Base-by-base conservation (phyloP, 2,329 filamentous ascomycete genomes). In the Aspergillus ustus region DNA sequence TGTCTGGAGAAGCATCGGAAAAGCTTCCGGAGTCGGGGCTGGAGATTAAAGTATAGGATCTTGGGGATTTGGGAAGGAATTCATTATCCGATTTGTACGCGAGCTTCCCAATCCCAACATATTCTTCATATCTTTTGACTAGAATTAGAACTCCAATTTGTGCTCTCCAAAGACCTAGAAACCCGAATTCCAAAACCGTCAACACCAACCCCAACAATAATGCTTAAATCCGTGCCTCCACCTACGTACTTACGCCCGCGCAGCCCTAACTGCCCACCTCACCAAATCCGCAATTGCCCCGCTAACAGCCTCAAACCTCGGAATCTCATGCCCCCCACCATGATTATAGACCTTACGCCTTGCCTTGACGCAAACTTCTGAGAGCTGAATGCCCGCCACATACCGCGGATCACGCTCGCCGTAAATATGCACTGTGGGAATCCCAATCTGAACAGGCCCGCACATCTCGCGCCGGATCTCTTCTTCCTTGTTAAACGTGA, bases 251-350 rank as follows among this genome's bases (percentile, higher is more conserved):
- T 43, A 25, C 31, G 19, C 34, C 25, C 43, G 37, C n/a, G 54
- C 66, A 52, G 61, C 64, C 29, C 44, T 45, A 57, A 70, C 52
- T n/a, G 60, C 73, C 75, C 74, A 76, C 37, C 70, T 54, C 17
- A 77, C 66, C 56, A 76, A 58, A 46, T 69, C 68, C 8, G 73
- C 74, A 55, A 80, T 72, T 7, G 63, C 60, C 19, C 66, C 61
- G 43, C 69, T 75, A 19, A 79, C 76, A 17, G 15, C 59, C 9
- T 62, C 63, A 6, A 53, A 71, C 34, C 78, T 67, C 8, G 79
- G 79, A 62, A 81, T 78, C 61, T 81, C 78, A 73, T 81, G 79
- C 0, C 79, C 79, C 7, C 78, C 78, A 0, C 69, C 70, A 68
- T 81, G 78, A 60, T 80, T 70, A 66, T 72, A 81, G 4, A 66